A percentile compares a stretch with the other conserved stretches of the same genome.
Evolutionary conservation across 1,284 basidiomycete genomes (phyloP).

Genomic region (Fomitopsis schrenkii): DNA sequence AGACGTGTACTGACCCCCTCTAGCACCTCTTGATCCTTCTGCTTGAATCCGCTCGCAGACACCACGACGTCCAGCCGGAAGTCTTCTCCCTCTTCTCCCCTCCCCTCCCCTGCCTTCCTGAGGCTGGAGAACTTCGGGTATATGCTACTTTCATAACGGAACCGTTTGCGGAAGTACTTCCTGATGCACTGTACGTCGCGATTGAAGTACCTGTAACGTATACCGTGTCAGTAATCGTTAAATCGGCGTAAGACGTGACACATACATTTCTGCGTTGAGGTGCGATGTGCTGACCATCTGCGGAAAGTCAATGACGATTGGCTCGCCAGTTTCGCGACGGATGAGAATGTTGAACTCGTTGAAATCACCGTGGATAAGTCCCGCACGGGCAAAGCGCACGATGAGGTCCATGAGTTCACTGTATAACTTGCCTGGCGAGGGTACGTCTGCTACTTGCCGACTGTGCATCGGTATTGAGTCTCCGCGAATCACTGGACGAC

Average conservation of each 20-base stretch:
- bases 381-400: conserved; percentile 88
- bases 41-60: conserved; percentile 87
- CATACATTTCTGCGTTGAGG: conserved; percentile 94
- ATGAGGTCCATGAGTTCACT: conserved; percentile 94
- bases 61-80: conserved; percentile 87
- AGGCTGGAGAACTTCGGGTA: conserved; percentile 82
- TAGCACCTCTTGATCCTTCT: conserved; percentile 76
- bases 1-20: conserved; percentile 62
- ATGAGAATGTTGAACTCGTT: conserved; percentile 99
- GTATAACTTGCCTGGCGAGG: conserved; percentile 87
- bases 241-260: neutral
- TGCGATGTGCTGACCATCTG: conserved; percentile 99
- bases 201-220: conserved; percentile 86
- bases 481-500: neutral
- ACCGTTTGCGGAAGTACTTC: conserved; percentile 89
- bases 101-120: conserved; percentile 38
- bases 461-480: conserved; percentile 33
- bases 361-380: conserved; percentile 97
- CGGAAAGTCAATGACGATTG: conserved; percentile 97
- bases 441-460: conserved; percentile 83
- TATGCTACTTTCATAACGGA: conserved; percentile 87
- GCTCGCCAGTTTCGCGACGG: conserved; percentile 73
- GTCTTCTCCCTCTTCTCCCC: conserved; percentile 37
- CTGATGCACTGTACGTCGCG: conserved; percentile 97
- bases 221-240: conserved; percentile 3